Base-by-base conservation (phyloP, 306 rosid genomes). In the Quercus gilva region DNA sequence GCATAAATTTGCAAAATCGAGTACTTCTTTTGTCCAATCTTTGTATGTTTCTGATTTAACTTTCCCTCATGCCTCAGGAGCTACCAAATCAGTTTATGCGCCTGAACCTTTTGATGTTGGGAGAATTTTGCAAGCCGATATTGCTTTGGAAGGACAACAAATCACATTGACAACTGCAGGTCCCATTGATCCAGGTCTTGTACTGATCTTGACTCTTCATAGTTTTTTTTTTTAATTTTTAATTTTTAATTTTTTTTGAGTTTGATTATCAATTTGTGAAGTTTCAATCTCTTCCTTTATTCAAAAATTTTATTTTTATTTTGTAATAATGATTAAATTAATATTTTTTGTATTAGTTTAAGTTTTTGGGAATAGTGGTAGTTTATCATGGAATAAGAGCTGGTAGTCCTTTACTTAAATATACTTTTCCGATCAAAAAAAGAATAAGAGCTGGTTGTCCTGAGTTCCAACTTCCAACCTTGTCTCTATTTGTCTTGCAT, bases 21-120 rank as follows among this genome's bases (percentile, higher is more conserved):
- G 23, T 17, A 31, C 69, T 20, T 0, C 35, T 43, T 8, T 75
- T 37, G 37, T 3, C 20, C 41, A 2, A 19, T 29, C 60, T 67
- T 28, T 60, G 51, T 17, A 6, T 31, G 53, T 76, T 59, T 75
- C 60, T 79, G 55, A 74, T 55, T 73, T 14, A 61, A 68, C 68
- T 76, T 77, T 83, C 56, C 67, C 60, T 70, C 45, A 41, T 41
- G 76, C 79, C 57, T 45, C 91, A 94, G 98, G 97, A 77, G 98
- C 98, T 74, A 90, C 92, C 73, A 94, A 87, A 83, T 59, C 90
- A 81, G 83, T 90, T 64, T 94, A 90, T 81, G 95, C 98, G 23
- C 98, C 95, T 0, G 98, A 94, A 81, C 98, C 98, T 73, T 89
- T 85, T 71, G 98, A 94, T 18, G 98, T 94, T 74, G 97, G 98